Base-by-base conservation (phyloP, 331 rosid species). In the Arachis monticola region DNA sequence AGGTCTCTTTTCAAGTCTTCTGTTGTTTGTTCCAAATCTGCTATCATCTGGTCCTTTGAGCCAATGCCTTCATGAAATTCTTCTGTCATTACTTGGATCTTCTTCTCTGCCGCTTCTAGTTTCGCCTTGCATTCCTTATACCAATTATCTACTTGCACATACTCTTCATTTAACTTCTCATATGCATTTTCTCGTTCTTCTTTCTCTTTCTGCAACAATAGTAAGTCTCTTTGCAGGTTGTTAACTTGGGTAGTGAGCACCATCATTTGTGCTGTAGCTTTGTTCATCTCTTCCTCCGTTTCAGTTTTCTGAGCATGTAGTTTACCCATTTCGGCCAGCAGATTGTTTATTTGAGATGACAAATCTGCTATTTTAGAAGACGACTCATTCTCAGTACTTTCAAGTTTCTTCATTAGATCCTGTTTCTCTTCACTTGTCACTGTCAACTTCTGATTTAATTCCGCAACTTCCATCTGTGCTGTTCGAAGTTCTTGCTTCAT, bases 1-100 rank as follows among this genome's bases (percentile, higher is more conserved):
- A 88, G 60, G 38, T 90, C 96, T 74, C 92, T 87, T 85, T 67
- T 85, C 48, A 94, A 83, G 52, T 88, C 90, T 81, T 87, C 97
- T 30, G 53, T 78, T 65, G 61, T 61, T 38, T 81, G 77, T 68
- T 91, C 93, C 89, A 89, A 82, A 64, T 84, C 88, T 57, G 84
- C 83, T 63, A 84, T 84, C 45, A 62, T 79, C 72, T 87, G 78
- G 66, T 89, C 85, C 65, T 88, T 91, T 40, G 88, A 86, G 61
- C 69, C 84, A 42, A 75, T 53, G 47, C 59, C 70, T 31, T 73
- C 76, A 52, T 60, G 84, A 63, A 81, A 82, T 22, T 87, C 88
- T 60, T 69, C 80, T 14, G 60, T 77, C 85, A 80, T 71, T 74
- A 81, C 81, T 81, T 81, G 84, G 60, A 87, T 77, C 79, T 86